Conservation (phyloP, 2,329 filamentous ascomycete genomes). For the Orbilia javanica region DNA sequence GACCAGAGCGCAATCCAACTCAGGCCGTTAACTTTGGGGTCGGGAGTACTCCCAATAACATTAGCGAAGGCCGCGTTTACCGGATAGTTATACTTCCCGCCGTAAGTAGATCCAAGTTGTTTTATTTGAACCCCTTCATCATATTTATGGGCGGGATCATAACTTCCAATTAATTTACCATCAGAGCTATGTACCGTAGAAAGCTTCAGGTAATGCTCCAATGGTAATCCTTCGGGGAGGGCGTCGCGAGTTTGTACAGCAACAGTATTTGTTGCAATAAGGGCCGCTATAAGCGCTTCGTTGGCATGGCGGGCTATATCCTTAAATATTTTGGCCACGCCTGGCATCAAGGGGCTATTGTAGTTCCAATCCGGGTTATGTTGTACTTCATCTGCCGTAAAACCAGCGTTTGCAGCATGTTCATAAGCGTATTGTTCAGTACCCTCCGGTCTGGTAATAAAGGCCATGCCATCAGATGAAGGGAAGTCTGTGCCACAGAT, state of each 20-base stretch:
- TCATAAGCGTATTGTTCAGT: conserved; percentile 2
- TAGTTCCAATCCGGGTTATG: conserved; percentile 10
- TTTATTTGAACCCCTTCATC: neutral
- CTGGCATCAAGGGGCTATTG: neutral
- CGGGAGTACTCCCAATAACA: neutral
- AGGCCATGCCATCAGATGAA: conserved; percentile 5
- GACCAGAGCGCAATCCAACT: neutral
- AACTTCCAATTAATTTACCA: neutral
- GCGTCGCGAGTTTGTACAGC: neutral
- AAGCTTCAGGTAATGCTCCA: neutral
- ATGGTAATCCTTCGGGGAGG: neutral
- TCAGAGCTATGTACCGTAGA: neutral
- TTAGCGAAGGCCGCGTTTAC: neutral
- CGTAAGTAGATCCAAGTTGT: neutral
- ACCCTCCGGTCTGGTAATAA: conserved; percentile 10
- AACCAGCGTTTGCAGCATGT: neutral
- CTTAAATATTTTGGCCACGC: neutral
- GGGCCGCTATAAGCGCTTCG: neutral
- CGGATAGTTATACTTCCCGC: neutral
- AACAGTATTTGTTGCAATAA: neutral
- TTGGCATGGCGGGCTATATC: neutral
- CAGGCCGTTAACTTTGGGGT: neutral
- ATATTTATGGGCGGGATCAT: neutral
- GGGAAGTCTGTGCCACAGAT: conserved; percentile 12
- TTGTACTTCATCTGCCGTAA: neutral